Percentiles rank a stretch among this genome's conserved stretches.
Conservation (phyloP, 345 rosid species). For the Pistacia integerrima region DNA sequence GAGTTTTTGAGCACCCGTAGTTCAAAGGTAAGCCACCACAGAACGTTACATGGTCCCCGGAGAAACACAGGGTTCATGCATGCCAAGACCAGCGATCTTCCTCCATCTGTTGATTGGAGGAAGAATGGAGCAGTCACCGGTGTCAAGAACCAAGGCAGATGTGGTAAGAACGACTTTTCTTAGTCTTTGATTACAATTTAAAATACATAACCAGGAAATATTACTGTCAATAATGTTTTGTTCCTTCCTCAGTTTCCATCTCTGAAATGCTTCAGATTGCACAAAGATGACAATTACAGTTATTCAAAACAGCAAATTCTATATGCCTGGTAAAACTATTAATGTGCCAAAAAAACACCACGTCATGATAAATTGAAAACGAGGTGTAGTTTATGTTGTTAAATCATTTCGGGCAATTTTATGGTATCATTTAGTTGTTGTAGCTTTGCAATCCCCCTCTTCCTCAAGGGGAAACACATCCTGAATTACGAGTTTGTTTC, state of each 20-base stretch:
- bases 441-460: no score
- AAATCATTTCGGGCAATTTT: background rate
- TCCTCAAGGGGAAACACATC: no score
- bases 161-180: conserved; percentile 25
- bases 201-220: background rate
- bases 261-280: background rate
- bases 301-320: background rate
- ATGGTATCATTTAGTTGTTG: background rate
- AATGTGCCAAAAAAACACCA: no score
- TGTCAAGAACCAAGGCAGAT: conserved; percentile 41
- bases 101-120: conserved; percentile 42
- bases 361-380: no score
- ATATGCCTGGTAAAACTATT: background rate
- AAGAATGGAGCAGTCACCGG: conserved; percentile 41
- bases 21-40: conserved; percentile 41
- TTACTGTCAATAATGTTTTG: background rate
- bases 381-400: no score
- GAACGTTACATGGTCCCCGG: conserved; percentile 33
- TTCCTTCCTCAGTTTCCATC: background rate
- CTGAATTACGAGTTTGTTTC: background rate
- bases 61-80: conserved; percentile 21
- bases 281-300: background rate
- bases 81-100: conserved; percentile 27
- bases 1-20: conserved; percentile 38
- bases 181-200: background rate